Percentiles rank a stretch among this genome's conserved stretches.
Conservation (phyloP, 768 basidiomycete genomes). For the Leucocoprinus sp. region DNA sequence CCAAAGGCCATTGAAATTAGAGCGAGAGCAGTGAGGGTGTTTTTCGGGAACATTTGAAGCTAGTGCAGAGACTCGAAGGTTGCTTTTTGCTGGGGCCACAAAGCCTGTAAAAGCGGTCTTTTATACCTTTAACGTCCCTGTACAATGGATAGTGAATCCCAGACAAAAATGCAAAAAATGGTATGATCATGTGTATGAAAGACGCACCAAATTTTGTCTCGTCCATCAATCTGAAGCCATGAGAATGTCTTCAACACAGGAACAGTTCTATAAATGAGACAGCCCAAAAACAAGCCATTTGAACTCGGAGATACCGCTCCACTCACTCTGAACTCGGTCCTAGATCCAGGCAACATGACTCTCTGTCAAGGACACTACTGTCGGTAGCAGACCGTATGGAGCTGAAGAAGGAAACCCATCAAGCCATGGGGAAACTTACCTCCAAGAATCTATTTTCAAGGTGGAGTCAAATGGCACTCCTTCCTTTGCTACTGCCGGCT, state of each 20-base stretch:
- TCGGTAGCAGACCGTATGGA: background rate
- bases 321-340: too few species aligned
- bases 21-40: slow-evolving; percentile 5
- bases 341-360: too few species aligned
- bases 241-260: slow-evolving; percentile 2
- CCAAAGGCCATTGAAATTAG: slow-evolving; percentile 4
- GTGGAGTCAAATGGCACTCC: background rate
- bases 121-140: slow-evolving; percentile 5
- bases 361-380: background rate
- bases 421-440: background rate
- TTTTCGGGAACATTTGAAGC: slow-evolving; percentile 3
- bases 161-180: slow-evolving; percentile 5
- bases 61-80: background rate
- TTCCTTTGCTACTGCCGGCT: background rate
- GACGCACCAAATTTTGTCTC: background rate
- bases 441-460: slow-evolving; percentile 5
- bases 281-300: background rate
- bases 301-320: too few species aligned
- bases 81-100: background rate
- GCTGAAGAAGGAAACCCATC: background rate
- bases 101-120: background rate
- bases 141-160: background rate
- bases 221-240: background rate
- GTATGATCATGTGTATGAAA: slow-evolving; percentile 1
- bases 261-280: slow-evolving; percentile 1